Base-by-base conservation (phyloP, 306 rosid genomes). In the Leucaena leucocephala region DNA sequence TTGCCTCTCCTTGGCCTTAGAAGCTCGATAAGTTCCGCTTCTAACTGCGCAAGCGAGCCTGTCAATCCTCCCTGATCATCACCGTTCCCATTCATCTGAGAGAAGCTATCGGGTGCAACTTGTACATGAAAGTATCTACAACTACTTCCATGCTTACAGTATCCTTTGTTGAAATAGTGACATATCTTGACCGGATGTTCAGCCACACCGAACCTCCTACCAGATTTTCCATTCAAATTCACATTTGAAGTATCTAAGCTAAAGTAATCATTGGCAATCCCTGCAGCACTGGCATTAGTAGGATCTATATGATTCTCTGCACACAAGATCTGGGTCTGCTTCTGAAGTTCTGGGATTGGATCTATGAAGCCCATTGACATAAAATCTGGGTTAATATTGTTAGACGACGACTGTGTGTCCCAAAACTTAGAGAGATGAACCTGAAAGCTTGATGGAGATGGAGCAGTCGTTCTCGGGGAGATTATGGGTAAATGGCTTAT, bases 81-180 rank as follows among this genome's bases (percentile, higher is more conserved):
- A 61, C 16, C 40, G 0, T 14, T 61, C n/a, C 40, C 67, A 61
- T 61, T 33, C 42, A 61, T 61, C 3, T 61, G 67, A 33, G 39
- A 34, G 42, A 27, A 61, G 40, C n/a, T 33, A 40, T 61, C 40
- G 13, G n/a, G 40, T 13, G 40, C n/a, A 61, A 61, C 67, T 61
- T 61, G 67, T 33, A n/a, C 67, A 61, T 61, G 67, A 13, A 4
- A 6, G 40, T 5, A 61, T 27, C 67, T 61, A 33, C 67, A 61
- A 33, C n/a, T 61, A 61, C 39, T 61, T 61, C 67, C 67, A 61
- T 61, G 42, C 67, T 14, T 61, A 61, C 67, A 61, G n/a, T 33
- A 33, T 61, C 67, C 67, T 61, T 61, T 61, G 67, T 11, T 61
- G 67, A 33, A 33, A 61, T 33, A 61, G 40, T 61, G 40, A 61